Conservation (phyloP, 768 basidiomycete species). For the Hericium rajendrae region DNA sequence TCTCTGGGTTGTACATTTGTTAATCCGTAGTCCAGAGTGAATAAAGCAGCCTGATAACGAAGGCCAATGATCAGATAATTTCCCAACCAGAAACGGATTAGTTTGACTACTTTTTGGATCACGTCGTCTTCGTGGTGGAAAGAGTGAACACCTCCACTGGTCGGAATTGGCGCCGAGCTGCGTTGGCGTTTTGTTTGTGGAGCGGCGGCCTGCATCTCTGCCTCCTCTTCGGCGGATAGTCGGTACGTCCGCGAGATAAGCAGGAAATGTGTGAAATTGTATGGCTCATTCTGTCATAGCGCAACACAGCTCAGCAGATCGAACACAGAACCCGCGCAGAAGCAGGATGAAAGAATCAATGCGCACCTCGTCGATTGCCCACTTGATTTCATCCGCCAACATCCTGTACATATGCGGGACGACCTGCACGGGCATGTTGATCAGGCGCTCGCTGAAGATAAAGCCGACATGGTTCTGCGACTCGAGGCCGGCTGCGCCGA, state of each 20-base stretch:
- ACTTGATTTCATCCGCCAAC: slow-evolving; percentile 74
- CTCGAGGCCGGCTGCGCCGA: slow-evolving; percentile 24
- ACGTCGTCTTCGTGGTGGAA: slow-evolving; percentile 86
- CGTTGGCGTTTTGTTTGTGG: slow-evolving; percentile 33
- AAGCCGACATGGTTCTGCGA: slow-evolving; percentile 61
- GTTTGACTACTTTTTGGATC: slow-evolving; percentile 47
- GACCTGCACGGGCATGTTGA: slow-evolving; percentile 94
- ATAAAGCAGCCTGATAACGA: slow-evolving; percentile 35
- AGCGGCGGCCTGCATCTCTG: slow-evolving; percentile 28
- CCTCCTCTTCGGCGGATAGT: slow-evolving; percentile 62
- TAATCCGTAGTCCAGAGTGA: slow-evolving; percentile 45
- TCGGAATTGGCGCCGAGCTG: slow-evolving; percentile 21
- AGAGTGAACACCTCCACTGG: slow-evolving; percentile 46
- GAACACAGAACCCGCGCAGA: too few relatives aligned
- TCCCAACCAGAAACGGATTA: not conserved
- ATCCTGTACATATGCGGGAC: slow-evolving; percentile 89
- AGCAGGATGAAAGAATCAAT: not conserved
- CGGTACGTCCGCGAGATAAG: slow-evolving; percentile 75
- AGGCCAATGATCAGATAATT: not conserved
- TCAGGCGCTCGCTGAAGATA: slow-evolving; percentile 76
- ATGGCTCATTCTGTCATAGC: slow-evolving; percentile 46
- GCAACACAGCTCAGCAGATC: too few relatives aligned
- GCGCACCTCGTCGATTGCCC: slow-evolving; percentile 57
- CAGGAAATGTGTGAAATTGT: slow-evolving; percentile 63
- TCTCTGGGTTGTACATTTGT: slow-evolving; percentile 44